Evolutionary conservation across 2,329 filamentous ascomycete genomes (phyloP), one percentile per base, ranked within the genome.

Genomic region (Coniochaeta prunicola): DNA sequence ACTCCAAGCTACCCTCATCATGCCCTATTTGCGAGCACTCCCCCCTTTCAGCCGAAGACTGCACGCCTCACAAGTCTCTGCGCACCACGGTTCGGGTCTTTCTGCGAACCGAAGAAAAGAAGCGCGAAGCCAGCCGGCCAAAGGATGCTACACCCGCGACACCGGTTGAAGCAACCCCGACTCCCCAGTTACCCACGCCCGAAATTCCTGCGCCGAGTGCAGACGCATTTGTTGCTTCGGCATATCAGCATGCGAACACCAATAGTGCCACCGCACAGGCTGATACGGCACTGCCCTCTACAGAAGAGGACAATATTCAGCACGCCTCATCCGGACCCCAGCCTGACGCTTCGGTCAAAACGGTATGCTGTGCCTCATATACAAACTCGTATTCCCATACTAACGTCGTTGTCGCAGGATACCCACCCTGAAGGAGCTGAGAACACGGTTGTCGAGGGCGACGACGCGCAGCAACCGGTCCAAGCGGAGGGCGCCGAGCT

Each of bases 11-110:
- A 10, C 86, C 89, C 13, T 83, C 88, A 12, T 88, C 88, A 50
- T 99, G 94, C 68, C 93, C 94, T 2, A 89, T 96, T 60, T 99
- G 94, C 82, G 90, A 92, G 63, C 94, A 99, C 71, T 89, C 86
- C 24, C 94, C 94, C 0, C 83, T 99, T 60, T 91, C 91, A 30
- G 84, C 88, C 53, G 90, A 91, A 61, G 88, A 94, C 64, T 96
- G 92, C 78, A 92, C 89, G 62, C 86, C 91, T 1, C 91, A 96
- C 73, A 97, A 96, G 71, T 86, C 89, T 30, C 79, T 97, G n/a
- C 88, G 94, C 64, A 94, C 90, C 28, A 99, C 94, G 1, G 88
- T 97, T 64, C 89, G 90, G 65, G 90, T 94, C 13, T 99, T 96
- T 69, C 76, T 99, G 55, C 90, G 92, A 67, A 96, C 89, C 0